Evolutionary conservation across 1,284 basidiomycete genomes (phyloP), one percentile per base, ranked within the genome.

Genomic region (Meira miltonrushii): DNA sequence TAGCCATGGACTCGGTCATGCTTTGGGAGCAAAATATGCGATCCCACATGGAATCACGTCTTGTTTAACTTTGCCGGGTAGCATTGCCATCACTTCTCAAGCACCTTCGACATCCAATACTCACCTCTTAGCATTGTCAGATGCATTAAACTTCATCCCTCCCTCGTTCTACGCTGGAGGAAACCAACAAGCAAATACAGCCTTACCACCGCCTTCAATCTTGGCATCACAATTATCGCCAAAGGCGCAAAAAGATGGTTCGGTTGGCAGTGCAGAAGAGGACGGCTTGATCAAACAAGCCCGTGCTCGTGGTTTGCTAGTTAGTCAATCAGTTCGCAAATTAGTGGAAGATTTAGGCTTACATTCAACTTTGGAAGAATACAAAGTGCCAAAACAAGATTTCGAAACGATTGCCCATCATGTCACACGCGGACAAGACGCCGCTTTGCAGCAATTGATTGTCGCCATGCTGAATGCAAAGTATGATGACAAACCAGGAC

Each of bases 1-100:
- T 12, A 88, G 87, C 19, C 88, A 90, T 78, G 79, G 60, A 3
- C 49, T 72, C 15, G 78, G 79, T 3, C 88, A 90, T 73, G 85
- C 84, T 67, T 82, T 91, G 11, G 89, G 89, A 1, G 87, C 88
- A 3, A 82, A 82, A 23, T 91, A 90, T 73, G 79, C 81, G 54
- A 90, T 91, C 60, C 85, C 86, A 10, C 89, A 91, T 74, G 89
- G 89, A 2, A 87, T 89, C 66, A 90, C 89, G 6, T 88, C 87
- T 21, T 90, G 89, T 77, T 79, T 90, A 53, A 90, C 89, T 1
- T 83, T 91, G 9, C 62, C 50, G 0, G 17, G 53, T 1, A 48
- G 63, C 1, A 58, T 72, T 17, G 53, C 54, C 11, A 61, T 64
- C 43, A 58, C 58, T 1, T 62, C 67, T 3, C 21, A 44, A 7